Evolutionary conservation across 257 asterid species (phyloP).

Genomic region (Thymus quinquecostatus): DNA sequence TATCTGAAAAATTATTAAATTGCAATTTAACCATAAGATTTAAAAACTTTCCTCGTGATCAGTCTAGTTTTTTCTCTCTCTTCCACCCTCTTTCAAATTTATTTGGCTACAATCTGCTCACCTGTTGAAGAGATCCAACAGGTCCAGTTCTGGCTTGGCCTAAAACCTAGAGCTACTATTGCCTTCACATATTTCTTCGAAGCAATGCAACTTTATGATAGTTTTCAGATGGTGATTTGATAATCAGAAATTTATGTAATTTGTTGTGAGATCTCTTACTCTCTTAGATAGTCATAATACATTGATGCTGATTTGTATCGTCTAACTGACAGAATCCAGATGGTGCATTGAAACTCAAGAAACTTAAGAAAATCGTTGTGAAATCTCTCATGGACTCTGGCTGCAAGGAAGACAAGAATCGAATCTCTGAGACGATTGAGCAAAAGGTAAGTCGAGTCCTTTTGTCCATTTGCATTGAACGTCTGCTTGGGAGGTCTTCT

Average conservation of each 20-base stretch:
- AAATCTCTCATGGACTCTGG: conserved; percentile 73
- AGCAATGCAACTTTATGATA: no score
- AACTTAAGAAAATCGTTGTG: conserved; percentile 58
- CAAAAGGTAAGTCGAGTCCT: conserved; percentile 52
- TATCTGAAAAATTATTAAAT: not conserved
- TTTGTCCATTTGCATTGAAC: conserved; percentile 8
- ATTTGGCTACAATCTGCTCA: not conserved
- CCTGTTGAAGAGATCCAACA: no score
- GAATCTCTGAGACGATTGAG: conserved; percentile 51
- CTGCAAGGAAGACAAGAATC: conserved; percentile 44
- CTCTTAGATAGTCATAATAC: not conserved
- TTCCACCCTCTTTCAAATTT: not conserved
- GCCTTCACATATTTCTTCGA: no score
- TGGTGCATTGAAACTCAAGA: conserved; percentile 61
- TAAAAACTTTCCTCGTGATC: not conserved
- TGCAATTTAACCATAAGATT: not conserved
- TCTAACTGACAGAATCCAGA: conserved; percentile 63
- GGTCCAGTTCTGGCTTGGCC: no score
- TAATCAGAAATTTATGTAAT: no score
- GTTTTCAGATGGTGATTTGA: no score
- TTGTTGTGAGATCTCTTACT: no score
- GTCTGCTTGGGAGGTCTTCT: not conserved
- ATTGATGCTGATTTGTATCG: not conserved
- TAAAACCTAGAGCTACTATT: no score
- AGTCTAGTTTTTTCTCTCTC: not conserved